Conservation (phyloP, 2,329 filamentous ascomycete species). For the Gnomoniopsis sp. region DNA sequence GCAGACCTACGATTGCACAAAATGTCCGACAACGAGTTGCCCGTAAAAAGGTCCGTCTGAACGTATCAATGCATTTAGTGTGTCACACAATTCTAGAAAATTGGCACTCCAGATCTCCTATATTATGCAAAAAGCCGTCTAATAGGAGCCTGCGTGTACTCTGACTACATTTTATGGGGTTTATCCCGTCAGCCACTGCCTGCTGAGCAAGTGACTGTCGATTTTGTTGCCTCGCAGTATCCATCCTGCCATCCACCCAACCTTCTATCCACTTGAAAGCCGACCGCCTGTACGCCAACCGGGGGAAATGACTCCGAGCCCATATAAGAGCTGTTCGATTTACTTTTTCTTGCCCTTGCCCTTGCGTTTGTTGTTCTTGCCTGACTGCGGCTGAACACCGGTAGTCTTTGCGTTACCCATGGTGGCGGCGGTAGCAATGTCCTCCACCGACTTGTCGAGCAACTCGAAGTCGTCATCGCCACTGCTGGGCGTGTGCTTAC, state of each 20-base stretch:
- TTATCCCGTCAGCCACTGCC: neutral
- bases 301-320: neutral
- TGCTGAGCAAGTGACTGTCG: neutral
- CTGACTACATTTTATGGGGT: neutral
- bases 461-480: slow-evolving; percentile 62
- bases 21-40: too few species aligned
- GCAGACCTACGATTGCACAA: too few species aligned
- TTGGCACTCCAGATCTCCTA: neutral
- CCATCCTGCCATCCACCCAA: neutral
- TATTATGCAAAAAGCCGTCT: slow-evolving; percentile 1
- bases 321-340: slow-evolving; percentile 8
- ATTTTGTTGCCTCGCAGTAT: neutral
- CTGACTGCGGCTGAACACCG: slow-evolving; percentile 36
- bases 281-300: neutral
- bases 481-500: slow-evolving; percentile 50
- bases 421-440: slow-evolving; percentile 37
- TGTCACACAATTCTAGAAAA: neutral
- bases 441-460: slow-evolving; percentile 58
- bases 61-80: neutral
- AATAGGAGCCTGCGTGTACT: neutral
- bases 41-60: neutral
- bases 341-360: slow-evolving; percentile 53
- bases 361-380: slow-evolving; percentile 40
- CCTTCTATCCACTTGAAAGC: neutral
- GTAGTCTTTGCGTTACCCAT: slow-evolving; percentile 38